A percentile compares a stretch with the other conserved stretches of the same genome.
These are phyloP conservation scores for Schizophyllum amplum DNA, from an alignment of 1,284 basidiomycete genomes.

Conservation along the genomic window DNA sequence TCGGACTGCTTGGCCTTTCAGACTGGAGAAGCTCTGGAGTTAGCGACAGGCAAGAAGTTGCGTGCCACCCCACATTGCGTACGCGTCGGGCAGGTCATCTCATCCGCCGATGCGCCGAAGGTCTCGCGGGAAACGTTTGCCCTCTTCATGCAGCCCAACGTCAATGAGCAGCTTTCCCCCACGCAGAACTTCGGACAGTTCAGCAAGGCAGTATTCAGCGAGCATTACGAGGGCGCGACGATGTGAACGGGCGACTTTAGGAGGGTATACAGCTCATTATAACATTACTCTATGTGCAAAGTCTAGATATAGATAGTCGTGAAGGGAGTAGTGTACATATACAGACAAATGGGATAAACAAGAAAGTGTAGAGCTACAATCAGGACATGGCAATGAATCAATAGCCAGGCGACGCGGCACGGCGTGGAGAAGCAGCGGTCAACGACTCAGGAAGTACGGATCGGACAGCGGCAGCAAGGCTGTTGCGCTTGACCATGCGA, in stretches of 20 bases:
- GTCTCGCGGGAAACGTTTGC: constrained; percentile 83
- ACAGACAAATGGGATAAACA: neutral
- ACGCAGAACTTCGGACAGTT: constrained; percentile 82
- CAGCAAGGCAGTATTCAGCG: constrained; percentile 72
- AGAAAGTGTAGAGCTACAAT: constrained; percentile 9
- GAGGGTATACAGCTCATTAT: neutral
- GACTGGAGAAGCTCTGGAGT: constrained; percentile 85
- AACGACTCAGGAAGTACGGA: constrained; percentile 43
- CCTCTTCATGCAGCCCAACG: constrained; percentile 89
- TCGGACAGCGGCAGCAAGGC: constrained; percentile 51
- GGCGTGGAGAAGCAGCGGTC: constrained; percentile 27
- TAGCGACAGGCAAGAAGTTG: constrained; percentile 71
- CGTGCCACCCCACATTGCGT: constrained; percentile 91
- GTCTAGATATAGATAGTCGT: no score
- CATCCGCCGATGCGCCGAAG: constrained; percentile 24
- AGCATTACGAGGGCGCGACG: constrained; percentile 57
- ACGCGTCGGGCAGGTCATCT: constrained; percentile 46
- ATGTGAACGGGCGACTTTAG: constrained; percentile 14
- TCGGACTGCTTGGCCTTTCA: constrained; percentile 81
- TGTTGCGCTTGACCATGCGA: constrained; percentile 41
- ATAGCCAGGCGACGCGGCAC: constrained; percentile 19
- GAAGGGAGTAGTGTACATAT: constrained; percentile 12
- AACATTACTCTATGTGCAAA: neutral
- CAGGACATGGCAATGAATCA: constrained; percentile 6
- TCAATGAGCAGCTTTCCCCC: constrained; percentile 61